Evolutionary conservation across 495 filamentous ascomycete species (phyloP), one percentile per base, ranked within the genome.

Genomic region (Penicillium lividum): DNA sequence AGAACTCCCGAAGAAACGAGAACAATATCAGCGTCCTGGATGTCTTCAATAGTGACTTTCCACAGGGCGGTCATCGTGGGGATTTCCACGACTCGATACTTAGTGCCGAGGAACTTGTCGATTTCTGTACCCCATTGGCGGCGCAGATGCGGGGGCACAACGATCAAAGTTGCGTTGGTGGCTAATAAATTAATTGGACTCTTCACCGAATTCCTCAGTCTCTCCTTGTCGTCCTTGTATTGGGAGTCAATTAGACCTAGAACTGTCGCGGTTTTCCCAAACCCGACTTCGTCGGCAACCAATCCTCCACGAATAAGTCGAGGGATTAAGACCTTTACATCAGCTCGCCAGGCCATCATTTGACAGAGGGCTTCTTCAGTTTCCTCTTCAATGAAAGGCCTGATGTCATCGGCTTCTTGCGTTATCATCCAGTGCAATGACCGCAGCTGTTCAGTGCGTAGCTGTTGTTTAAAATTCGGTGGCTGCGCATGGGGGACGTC

Each of bases 241-340:
- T 82, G 79, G 9, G 61, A 51, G 44, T 87, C 82, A 22, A 90
- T 83, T 18, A 94, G 69, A 0, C 80, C 89, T 8, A 95, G 77
- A 2, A 80, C 83, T n/a, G 85, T 79, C 4, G 88, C 83, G 0
- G 91, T 96, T 64, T 96, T 96, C 1, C 91, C 91, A 66, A 89
- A 94, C 9, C 89, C 89, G 43, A 92, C 86, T 51, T 90, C 79
- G 59, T 93, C 88, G 4, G 89, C 89, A 1, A 91, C 76, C 27
- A 94, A 77, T 15, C 91, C 91, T 25, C 91, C 91, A 7, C 76
- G 79, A 53, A 85, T 63, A 8, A 57, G 65, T 34, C 82, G 72
- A 2, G 70, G 48, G 10, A 62, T 60, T 4, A 54, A 57, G 27
- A 78, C 81, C 30, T 77, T 74, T 2, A 83, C 89, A 60, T 87